These are phyloP conservation scores for Boletus sensibilis DNA, from an alignment of 768 basidiomycete genomes.

Conservation along the genomic window DNA sequence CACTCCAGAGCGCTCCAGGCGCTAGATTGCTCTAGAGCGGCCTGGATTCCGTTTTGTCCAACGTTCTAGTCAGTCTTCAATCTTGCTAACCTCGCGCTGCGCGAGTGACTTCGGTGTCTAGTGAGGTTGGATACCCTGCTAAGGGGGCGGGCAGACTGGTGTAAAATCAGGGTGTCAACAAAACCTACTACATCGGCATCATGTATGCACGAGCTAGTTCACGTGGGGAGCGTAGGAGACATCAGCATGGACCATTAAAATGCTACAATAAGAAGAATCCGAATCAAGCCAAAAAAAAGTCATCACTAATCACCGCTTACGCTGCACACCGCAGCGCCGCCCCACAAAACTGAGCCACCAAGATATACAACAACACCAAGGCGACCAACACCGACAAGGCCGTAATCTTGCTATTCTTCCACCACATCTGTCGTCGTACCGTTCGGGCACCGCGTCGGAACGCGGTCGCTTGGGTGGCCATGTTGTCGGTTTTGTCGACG, in stretches of 20 bases:
- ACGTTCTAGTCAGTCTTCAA: too few relatives aligned
- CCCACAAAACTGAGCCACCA: constrained; percentile 90
- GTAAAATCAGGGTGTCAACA: not conserved
- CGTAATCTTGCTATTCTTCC: constrained; percentile 74
- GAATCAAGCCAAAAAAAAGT: not conserved
- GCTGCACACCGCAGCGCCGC: constrained; percentile 65
- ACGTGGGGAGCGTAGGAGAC: constrained; percentile 5
- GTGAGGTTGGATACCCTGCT: too few relatives aligned
- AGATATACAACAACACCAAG: constrained; percentile 72
- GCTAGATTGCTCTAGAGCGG: too few relatives aligned
- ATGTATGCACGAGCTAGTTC: not conserved
- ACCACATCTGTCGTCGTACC: constrained; percentile 87
- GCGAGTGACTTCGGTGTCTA: too few relatives aligned
- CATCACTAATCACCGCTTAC: not conserved
- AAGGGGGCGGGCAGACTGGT: not conserved
- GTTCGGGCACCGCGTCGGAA: constrained; percentile 86
- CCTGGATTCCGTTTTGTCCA: too few relatives aligned
- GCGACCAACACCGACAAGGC: constrained; percentile 69
- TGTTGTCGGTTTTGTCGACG: constrained; percentile 95
- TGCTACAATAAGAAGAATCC: constrained; percentile 10
- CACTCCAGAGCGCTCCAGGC: too few relatives aligned
- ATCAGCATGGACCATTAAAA: constrained; percentile 3
- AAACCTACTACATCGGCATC: not conserved
- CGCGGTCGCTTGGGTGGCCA: constrained; percentile 91
- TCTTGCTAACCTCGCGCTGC: too few relatives aligned